These are phyloP conservation scores for Apophysomyces elegans DNA, from an alignment of 371 early-diverging fungal species.

Conservation along the genomic window DNA sequence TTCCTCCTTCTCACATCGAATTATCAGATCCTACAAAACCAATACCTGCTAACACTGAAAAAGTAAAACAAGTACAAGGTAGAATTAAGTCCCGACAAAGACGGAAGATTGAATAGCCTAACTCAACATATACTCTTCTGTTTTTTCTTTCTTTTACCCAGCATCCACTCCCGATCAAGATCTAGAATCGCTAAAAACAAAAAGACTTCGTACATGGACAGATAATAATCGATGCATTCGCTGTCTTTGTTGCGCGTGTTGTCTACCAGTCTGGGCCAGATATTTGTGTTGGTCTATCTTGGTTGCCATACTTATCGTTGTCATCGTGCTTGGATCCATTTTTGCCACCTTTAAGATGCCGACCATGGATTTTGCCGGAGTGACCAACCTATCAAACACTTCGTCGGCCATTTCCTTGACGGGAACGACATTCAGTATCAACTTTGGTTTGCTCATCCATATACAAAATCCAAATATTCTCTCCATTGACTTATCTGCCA, in stretches of 20 bases:
- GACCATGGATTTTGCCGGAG: constrained; percentile 25
- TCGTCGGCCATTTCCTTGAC: constrained; percentile 14
- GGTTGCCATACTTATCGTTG: constrained; percentile 28
- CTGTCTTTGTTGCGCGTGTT: constrained; percentile 32
- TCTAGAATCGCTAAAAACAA: neutral
- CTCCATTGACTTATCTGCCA: constrained; percentile 41
- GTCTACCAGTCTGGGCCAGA: constrained; percentile 32
- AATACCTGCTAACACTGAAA: neutral
- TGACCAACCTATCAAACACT: constrained; percentile 13
- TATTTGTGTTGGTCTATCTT: constrained; percentile 32
- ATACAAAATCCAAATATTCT: constrained; percentile 51
- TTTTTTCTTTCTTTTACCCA: neutral
- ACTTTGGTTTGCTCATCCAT: constrained; percentile 31
- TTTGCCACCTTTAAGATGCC: constrained; percentile 34
- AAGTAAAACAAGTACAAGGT: neutral
- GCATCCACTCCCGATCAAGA: neutral
- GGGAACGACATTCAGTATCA: constrained; percentile 22
- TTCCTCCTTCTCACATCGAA: neutral
- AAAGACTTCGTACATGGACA: constrained; percentile 3
- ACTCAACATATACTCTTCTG: too few species aligned
- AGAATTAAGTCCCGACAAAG: neutral
- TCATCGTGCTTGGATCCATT: constrained; percentile 28
- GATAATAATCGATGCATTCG: constrained; percentile 27
- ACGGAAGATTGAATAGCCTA: too few species aligned
- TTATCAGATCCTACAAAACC: neutral